Evolutionary conservation across 192 early-diverging fungal species (phyloP).

Genomic region (Coemansia asiatica): DNA sequence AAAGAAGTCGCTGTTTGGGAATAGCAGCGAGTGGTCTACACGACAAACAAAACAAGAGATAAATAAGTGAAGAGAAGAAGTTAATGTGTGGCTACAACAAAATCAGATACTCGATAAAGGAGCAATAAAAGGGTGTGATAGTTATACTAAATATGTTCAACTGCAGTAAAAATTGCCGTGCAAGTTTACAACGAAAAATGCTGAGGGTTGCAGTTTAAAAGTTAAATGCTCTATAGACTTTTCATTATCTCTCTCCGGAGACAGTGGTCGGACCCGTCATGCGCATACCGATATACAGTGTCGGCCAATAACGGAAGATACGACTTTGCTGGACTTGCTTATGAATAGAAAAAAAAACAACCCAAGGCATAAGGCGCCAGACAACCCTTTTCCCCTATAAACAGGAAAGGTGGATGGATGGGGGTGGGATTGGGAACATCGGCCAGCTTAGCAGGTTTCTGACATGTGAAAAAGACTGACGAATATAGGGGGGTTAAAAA

Average conservation of each 20-base stretch:
- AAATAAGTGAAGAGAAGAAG: not conserved
- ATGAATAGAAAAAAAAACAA: not conserved
- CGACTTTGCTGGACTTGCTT: not conserved
- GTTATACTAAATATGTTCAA: not conserved
- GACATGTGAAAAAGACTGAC: slow-evolving; percentile 4
- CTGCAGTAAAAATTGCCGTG: not conserved
- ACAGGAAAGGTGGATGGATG: too few species aligned
- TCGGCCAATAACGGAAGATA: not conserved
- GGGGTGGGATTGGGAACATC: not conserved
- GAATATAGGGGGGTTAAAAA: slow-evolving; percentile 5
- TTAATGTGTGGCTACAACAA: not conserved
- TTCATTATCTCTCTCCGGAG: too few species aligned
- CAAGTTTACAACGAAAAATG: not conserved
- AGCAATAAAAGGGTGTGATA: not conserved
- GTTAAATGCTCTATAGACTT: not conserved
- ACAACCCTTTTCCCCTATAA: not conserved
- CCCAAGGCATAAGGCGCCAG: not conserved
- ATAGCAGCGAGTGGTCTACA: slow-evolving; percentile 42
- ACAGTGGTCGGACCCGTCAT: not conserved
- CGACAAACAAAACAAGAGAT: slow-evolving; percentile 5
- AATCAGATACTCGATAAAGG: not conserved
- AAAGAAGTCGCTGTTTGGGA: slow-evolving; percentile 42
- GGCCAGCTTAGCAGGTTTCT: not conserved
- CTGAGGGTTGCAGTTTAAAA: not conserved
- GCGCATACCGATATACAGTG: not conserved